These are phyloP conservation scores for Berberis vulgaris DNA, from an alignment of 164 flowering plant species.

Conservation along the genomic window DNA sequence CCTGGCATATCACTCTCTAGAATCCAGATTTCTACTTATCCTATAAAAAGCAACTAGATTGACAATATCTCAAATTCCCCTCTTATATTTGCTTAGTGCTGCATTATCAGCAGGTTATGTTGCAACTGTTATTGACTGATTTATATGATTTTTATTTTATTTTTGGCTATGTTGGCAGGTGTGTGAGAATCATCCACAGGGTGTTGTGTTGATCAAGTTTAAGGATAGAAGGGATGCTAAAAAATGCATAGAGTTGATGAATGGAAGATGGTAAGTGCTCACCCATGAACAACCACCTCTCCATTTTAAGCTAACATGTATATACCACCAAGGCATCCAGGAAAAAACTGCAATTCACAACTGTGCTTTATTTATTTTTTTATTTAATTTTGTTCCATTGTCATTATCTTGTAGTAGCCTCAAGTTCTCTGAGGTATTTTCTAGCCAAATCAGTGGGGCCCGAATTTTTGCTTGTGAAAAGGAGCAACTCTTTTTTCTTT, in stretches of 20 bases:
- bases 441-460: too few relatives aligned
- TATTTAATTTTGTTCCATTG: too few relatives aligned
- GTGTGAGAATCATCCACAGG: slow-evolving; percentile 93
- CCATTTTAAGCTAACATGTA: not conserved
- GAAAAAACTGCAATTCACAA: not conserved
- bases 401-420: too few relatives aligned
- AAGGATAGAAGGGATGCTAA: slow-evolving; percentile 79
- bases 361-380: too few relatives aligned
- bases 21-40: too few relatives aligned
- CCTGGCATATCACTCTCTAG: too few relatives aligned
- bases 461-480: too few relatives aligned
- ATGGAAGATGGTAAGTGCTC: slow-evolving; percentile 79
- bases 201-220: slow-evolving; percentile 79
- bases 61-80: not conserved
- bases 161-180: slow-evolving; percentile 37
- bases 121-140: not conserved
- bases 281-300: too few relatives aligned
- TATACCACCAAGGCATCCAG: not conserved
- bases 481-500: too few relatives aligned
- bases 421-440: too few relatives aligned
- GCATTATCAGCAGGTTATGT: not conserved
- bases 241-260: slow-evolving; percentile 88
- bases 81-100: not conserved
- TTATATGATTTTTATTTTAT: not conserved
- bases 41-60: too few relatives aligned